A percentile compares a stretch with the other conserved stretches of the same genome.
These are phyloP conservation scores for Achaetomium macrosporum DNA, from an alignment of 2,329 filamentous ascomycete genomes.

Conservation along the genomic window DNA sequence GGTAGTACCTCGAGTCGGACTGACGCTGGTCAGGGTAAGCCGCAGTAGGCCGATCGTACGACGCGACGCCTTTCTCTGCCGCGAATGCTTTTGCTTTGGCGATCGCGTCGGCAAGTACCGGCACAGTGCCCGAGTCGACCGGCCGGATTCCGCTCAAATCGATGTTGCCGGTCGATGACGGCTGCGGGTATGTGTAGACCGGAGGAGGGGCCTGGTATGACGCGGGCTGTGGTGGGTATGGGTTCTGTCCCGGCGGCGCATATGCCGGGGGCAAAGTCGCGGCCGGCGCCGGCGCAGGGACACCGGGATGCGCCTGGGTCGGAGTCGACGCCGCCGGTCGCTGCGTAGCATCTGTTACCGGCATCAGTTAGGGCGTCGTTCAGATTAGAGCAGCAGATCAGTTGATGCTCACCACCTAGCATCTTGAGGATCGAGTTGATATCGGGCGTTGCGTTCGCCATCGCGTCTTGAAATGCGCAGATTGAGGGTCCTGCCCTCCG, in stretches of 20 bases:
- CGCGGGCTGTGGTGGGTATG: constrained; percentile 20
- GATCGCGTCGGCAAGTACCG: constrained; percentile 71
- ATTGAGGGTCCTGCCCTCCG: neutral
- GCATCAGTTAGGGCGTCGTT: neutral
- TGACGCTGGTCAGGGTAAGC: constrained; percentile 41
- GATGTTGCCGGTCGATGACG: constrained; percentile 67
- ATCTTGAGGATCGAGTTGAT: constrained; percentile 24
- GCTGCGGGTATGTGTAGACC: constrained; percentile 47
- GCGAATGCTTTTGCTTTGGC: constrained; percentile 79
- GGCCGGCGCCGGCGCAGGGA: constrained; percentile 12
- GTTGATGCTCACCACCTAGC: constrained; percentile 16
- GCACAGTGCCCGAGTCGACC: constrained; percentile 72
- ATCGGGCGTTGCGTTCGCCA: constrained; percentile 23
- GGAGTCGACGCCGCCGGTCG: constrained; percentile 24
- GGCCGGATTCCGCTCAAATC: constrained; percentile 77
- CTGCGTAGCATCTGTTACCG: constrained; percentile 19
- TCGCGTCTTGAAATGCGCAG: constrained; percentile 5
- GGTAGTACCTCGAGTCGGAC: constrained; percentile 50
- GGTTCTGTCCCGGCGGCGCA: constrained; percentile 20
- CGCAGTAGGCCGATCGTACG: constrained; percentile 52
- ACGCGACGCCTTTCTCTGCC: constrained; percentile 66
- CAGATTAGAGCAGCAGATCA: neutral
- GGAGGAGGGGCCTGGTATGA: constrained; percentile 17
- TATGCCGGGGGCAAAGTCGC: constrained; percentile 11
- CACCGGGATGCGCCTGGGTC: constrained; percentile 19